Evolutionary conservation across 495 filamentous ascomycete genomes (phyloP).

Genomic region (Umbilicaria muhlenbergii): DNA sequence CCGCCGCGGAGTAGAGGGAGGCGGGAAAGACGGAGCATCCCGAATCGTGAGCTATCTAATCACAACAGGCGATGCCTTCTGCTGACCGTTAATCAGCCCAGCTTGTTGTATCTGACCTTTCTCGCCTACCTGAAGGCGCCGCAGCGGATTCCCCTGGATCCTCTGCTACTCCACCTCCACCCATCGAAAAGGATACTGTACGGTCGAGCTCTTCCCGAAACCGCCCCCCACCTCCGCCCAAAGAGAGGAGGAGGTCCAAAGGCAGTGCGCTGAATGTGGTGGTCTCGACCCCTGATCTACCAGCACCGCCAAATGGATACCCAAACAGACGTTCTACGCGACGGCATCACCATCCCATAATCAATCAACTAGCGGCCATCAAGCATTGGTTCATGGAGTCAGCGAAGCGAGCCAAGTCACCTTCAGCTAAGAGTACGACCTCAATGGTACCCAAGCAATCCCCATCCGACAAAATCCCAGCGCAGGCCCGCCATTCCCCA

Average conservation of each 20-base stretch:
- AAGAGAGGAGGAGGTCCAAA: conserved; percentile 58
- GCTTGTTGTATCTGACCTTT: conserved; percentile 47
- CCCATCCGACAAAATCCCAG: conserved; percentile 1
- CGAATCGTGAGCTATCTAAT: conserved; percentile 15
- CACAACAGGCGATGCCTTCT: background rate
- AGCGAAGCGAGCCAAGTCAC: conserved; percentile 58
- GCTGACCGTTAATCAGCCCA: conserved; percentile 18
- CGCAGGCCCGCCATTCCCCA: conserved; percentile 2
- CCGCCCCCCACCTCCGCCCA: conserved; percentile 70
- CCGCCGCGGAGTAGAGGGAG: conserved; percentile 29
- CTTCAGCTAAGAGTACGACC: conserved; percentile 36
- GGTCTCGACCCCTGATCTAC: conserved; percentile 50
- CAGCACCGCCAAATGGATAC: conserved; percentile 36
- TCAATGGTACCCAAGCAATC: conserved; percentile 31
- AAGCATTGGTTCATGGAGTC: conserved; percentile 79
- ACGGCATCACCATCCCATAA: conserved; percentile 53
- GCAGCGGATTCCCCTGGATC: conserved; percentile 23
- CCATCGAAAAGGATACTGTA: conserved; percentile 64
- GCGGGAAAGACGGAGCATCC: conserved; percentile 40
- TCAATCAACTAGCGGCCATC: conserved; percentile 66
- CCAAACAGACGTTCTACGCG: conserved; percentile 36
- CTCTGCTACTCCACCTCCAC: conserved; percentile 37
- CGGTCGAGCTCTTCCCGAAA: conserved; percentile 49
- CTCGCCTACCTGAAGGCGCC: conserved; percentile 48
- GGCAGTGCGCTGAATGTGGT: conserved; percentile 72